These are phyloP conservation scores for Vitis cinerea DNA, from an alignment of 164 flowering plant genomes.

Conservation along the genomic window DNA sequence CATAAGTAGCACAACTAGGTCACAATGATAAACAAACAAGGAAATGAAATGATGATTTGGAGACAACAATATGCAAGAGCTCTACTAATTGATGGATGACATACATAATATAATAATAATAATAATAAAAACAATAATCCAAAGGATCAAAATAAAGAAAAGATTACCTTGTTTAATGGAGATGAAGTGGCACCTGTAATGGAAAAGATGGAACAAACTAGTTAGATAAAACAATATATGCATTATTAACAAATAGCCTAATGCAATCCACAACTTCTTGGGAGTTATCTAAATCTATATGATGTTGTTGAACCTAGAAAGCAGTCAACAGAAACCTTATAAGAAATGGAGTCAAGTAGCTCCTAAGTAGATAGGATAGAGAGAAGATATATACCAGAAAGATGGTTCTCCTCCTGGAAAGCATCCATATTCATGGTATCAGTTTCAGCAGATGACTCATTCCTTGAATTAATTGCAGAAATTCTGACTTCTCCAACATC, in stretches of 20 bases:
- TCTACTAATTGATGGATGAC: no score
- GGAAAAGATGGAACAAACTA: constrained; percentile 7
- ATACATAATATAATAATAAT: no score
- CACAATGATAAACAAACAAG: no score
- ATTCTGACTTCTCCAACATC: constrained; percentile 21
- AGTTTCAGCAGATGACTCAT: constrained; percentile 76
- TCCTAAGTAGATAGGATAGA: neutral
- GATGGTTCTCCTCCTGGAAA: constrained; percentile 27
- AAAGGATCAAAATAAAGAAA: neutral
- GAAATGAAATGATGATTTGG: no score
- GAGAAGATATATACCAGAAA: constrained; percentile 35
- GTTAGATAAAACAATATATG: neutral
- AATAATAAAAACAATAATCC: no score
- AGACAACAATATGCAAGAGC: no score
- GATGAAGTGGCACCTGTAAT: constrained; percentile 46
- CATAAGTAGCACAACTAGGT: no score
- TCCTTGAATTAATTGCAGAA: constrained; percentile 17
- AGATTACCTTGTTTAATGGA: constrained; percentile 43
- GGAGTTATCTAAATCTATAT: neutral
- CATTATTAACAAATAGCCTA: neutral
- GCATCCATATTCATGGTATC: constrained; percentile 47
- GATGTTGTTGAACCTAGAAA: neutral
- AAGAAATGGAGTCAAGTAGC: neutral
- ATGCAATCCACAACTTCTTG: neutral
- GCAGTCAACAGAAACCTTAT: neutral